Base-by-base conservation (phyloP, 2,329 filamentous ascomycete genomes). In the Diatrype stigma region DNA sequence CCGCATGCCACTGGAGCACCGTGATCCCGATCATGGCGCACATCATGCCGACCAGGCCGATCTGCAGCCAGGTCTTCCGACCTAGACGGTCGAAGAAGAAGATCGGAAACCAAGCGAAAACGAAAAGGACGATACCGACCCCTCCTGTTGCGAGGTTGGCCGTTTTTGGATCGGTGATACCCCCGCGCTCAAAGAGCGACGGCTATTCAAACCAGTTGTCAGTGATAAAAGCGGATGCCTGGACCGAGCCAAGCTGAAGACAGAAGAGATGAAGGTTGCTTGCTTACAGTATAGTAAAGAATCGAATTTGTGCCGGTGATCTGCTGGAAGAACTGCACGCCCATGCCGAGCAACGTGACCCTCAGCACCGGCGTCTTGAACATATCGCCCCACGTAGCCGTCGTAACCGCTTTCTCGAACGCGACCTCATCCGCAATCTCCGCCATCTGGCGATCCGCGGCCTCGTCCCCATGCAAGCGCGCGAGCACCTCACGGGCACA, bases 371-470 rank as follows among this genome's bases (percentile, higher is more conserved):
- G 63, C 1, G 54, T 47, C 10, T 53, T 58, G 44, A 67, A 65
- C 63, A 67, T 65, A 44, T 64, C 62, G 2, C 45, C 45, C 63
- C 64, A 66, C 6, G 55, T 52, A 19, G 59, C 55, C 34, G 54
- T 55, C 8, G 54, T 37, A 16, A 55, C 51, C 10, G 55, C 53
- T 47, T 46, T 52, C 35, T 58, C 56, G 21, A 54, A 60, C 16
- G 62, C 51, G n/a, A 64, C 56, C 22, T 59, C 54, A 8, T 59
- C 51, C 1, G 60, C 56, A 19, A 60, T 61, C 23, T 56, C 60
- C 11, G 47, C 75, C 49, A 86, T 83, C 67, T 86, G 83, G 17
- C 81, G 63, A 60, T 85, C 82, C 0, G 73, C 60, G 2, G 50
- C 56, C 21, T 49, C 56, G 16, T 60, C 60, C 16, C 60, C 61